These are phyloP conservation scores for Quercus dentata DNA, from an alignment of 306 rosid species.

Conservation along the genomic window DNA sequence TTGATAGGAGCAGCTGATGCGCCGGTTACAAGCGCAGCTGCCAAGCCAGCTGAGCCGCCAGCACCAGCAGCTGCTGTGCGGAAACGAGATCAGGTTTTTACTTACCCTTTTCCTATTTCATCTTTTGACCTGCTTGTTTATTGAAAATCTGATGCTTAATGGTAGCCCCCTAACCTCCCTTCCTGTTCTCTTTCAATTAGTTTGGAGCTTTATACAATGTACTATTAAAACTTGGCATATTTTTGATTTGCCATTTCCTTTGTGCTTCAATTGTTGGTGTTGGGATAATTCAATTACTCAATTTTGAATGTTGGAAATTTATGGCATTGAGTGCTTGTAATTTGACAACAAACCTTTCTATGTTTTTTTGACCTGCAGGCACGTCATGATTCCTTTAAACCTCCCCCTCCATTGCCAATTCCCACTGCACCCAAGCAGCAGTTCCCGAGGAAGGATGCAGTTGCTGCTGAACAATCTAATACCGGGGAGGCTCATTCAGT, in stretches of 20 bases:
- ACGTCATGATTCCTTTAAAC: constrained; percentile 51
- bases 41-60: constrained; percentile 54
- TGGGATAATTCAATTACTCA: background rate
- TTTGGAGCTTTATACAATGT: background rate
- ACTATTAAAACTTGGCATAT: background rate
- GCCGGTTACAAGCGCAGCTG: constrained; percentile 40
- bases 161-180: background rate
- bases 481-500: constrained; percentile 41
- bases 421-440: constrained; percentile 78
- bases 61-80: constrained; percentile 32
- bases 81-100: constrained; percentile 71
- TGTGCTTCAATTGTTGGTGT: background rate
- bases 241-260: background rate
- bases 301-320: background rate
- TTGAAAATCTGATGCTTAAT: constrained; percentile 1
- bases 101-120: background rate
- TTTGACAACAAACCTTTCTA: constrained; percentile 7
- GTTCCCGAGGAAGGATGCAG: constrained; percentile 58
- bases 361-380: constrained; percentile 49
- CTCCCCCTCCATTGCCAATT: constrained; percentile 54
- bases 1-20: constrained; percentile 55
- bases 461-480: constrained; percentile 43
- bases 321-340: background rate
- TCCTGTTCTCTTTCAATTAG: background rate
- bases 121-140: constrained; percentile 9